Conservation (phyloP, 2,329 filamentous ascomycete genomes). For the Penicillium nordicum region DNA sequence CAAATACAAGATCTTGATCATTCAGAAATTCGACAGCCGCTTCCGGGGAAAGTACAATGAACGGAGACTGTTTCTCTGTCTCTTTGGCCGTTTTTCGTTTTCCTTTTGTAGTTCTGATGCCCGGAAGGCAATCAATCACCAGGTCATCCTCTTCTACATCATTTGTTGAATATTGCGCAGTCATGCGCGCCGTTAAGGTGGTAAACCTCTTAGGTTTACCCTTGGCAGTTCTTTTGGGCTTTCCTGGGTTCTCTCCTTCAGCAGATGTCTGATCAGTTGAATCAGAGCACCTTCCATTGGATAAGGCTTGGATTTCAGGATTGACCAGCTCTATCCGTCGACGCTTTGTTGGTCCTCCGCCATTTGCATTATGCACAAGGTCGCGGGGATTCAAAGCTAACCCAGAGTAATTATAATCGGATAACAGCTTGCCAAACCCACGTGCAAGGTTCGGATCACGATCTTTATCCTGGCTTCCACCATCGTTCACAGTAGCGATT, state of each 20-base stretch:
- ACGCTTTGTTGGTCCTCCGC: slow-evolving; percentile 35
- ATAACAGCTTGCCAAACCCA: slow-evolving; percentile 38
- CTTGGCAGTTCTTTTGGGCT: slow-evolving; percentile 39
- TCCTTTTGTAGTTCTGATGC: slow-evolving; percentile 16
- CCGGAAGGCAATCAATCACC: slow-evolving; percentile 5
- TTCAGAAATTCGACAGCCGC: slow-evolving; percentile 64
- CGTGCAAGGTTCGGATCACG: not conserved
- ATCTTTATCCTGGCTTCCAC: not conserved
- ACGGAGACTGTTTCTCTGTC: slow-evolving; percentile 44
- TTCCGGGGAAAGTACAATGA: slow-evolving; percentile 63
- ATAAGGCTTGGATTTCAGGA: slow-evolving; percentile 13
- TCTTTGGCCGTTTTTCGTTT: slow-evolving; percentile 25
- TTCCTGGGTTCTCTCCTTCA: slow-evolving; percentile 13
- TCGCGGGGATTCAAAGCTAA: slow-evolving; percentile 11
- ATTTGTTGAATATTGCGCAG: slow-evolving; percentile 60
- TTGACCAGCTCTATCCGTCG: slow-evolving; percentile 38
- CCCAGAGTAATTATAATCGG: slow-evolving; percentile 41
- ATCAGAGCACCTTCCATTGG: slow-evolving; percentile 6
- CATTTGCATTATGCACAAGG: slow-evolving; percentile 12
- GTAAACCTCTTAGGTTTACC: slow-evolving; percentile 65
- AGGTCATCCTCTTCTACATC: slow-evolving; percentile 25
- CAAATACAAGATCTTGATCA: slow-evolving; percentile 76
- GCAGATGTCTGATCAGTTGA: slow-evolving; percentile 10
- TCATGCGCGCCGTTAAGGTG: slow-evolving; percentile 76
- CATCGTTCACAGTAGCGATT: slow-evolving; percentile 18